Percentiles rank a stretch among this genome's conserved stretches.
These are phyloP conservation scores for Pterocarpus macrocarpus DNA, from an alignment of 306 rosid genomes.

Conservation along the genomic window DNA sequence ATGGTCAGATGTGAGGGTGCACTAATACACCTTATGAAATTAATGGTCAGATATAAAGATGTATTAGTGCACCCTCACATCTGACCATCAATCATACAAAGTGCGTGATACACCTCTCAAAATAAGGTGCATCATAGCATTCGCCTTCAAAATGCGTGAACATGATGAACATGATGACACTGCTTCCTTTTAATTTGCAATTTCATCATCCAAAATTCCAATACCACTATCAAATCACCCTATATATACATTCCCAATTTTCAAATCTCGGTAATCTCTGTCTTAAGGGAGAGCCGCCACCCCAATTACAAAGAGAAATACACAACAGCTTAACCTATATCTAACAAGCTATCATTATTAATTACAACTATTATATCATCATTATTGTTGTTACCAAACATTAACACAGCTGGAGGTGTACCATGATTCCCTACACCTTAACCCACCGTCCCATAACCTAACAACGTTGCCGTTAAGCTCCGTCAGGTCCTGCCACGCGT, in stretches of 20 bases:
- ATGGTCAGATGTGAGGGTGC: no score
- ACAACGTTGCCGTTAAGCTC: slow-evolving; percentile 78
- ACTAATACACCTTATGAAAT: no score
- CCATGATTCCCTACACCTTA: slow-evolving; percentile 20
- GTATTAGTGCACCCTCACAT: no score
- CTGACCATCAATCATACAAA: no score
- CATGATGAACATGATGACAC: neutral
- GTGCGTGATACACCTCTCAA: no score
- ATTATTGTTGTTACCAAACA: slow-evolving; percentile 45
- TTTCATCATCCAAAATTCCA: slow-evolving; percentile 24
- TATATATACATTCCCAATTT: slow-evolving; percentile 30
- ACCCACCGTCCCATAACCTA: slow-evolving; percentile 63
- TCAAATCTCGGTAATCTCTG: slow-evolving; percentile 26
- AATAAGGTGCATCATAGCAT: no score
- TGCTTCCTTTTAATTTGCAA: neutral
- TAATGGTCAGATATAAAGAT: no score
- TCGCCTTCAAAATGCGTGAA: slow-evolving; percentile 6
- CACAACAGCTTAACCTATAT: neutral
- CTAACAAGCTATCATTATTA: slow-evolving; percentile 8
- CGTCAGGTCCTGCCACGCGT: slow-evolving; percentile 69
- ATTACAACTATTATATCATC: neutral
- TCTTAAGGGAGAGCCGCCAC: slow-evolving; percentile 9
- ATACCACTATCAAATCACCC: neutral
- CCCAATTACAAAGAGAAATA: neutral
- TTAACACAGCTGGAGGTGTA: slow-evolving; percentile 41